Base-by-base conservation (phyloP, 2,329 filamentous ascomycete genomes). In the Colletotrichum truncatum region DNA sequence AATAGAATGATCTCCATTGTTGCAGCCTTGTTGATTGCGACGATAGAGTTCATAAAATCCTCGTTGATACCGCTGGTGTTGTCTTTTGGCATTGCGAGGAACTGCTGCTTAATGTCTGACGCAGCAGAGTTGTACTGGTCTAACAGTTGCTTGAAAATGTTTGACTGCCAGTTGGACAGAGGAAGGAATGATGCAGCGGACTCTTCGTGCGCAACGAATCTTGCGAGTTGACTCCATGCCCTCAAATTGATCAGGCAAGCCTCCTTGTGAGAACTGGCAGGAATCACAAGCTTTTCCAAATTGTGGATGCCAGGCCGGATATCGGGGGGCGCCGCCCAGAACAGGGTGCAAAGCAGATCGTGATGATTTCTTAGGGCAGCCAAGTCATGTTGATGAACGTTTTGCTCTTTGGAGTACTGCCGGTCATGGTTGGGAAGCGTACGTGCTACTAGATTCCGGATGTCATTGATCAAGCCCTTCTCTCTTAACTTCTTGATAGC, bases 321-420 rank as follows among this genome's bases (percentile, higher is more conserved):
- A 3, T 84, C 82, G 2, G 80, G 72, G 8, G 89, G 88, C 2
- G 86, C 82, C 6, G 85, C 86, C 88, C 88, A 92, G 72, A 87
- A 91, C 4, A 92, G 78, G 1, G 88, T 89, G 68, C 86, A 88
- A 4, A 92, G 79, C 41, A 92, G 82, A 73, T 92, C 89, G 64
- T 91, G 89, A 65, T 92, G 89, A 66, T 92, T 92, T 62, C 89
- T 81, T 43, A 92, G 76, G 5, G 88, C 87, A 4, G 87, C 87
- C 46, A 91, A 79, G 51, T 92, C 89, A 36, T 84, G 83, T 68
- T 89, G 81, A 61, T 85, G 82, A 10, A 91, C 82, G 6, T 79
- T 81, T 63, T 89, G 83, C 71, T 91, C 89, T 70, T 89, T 91
- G 34, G 85, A 82, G 61, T 89, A 87, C 64, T 89, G 86, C 9